Evolutionary conservation across 768 basidiomycete genomes (phyloP).

Genomic region (Agrocybe chaxingu): DNA sequence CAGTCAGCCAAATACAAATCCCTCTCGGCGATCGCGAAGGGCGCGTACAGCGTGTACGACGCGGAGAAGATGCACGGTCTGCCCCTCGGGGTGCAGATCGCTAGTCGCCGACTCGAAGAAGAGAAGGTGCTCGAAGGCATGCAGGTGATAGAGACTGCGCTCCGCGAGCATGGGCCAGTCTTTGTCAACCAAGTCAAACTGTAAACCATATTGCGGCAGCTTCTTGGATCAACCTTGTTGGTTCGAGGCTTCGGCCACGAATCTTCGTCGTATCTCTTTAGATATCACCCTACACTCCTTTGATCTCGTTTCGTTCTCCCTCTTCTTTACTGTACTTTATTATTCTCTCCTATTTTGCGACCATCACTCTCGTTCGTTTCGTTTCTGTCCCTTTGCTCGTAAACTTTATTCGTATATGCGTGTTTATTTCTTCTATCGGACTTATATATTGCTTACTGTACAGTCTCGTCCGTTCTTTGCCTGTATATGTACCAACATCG

Average conservation of each 20-base stretch:
- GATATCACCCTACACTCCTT: neutral
- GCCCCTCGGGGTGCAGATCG: constrained; percentile 65
- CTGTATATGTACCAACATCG: neutral
- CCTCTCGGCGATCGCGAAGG: constrained; percentile 31
- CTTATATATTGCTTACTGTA: neutral
- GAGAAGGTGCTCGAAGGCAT: constrained; percentile 72
- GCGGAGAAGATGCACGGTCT: constrained; percentile 63
- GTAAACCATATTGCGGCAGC: constrained; percentile 2
- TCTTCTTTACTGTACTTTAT: constrained; percentile 1
- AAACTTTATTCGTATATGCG: constrained; percentile 6
- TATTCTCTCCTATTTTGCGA: neutral
- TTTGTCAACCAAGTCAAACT: constrained; percentile 18
- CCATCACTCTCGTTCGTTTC: neutral
- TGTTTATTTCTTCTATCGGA: neutral
- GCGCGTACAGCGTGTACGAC: constrained; percentile 52
- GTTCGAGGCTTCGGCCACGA: too few species aligned
- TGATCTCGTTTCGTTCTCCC: neutral
- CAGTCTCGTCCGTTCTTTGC: neutral
- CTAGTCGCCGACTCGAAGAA: constrained; percentile 62
- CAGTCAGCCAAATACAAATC: constrained; percentile 26
- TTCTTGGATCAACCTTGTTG: neutral
- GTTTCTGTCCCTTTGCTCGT: neutral
- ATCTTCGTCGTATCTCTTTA: too few species aligned
- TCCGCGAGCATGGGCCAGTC: constrained; percentile 26
- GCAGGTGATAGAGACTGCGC: constrained; percentile 45